Percentiles rank a stretch among this genome's conserved stretches.
phyloP scores from a whole-genome alignment of 202 grass and related monocot species.

The Zoysia matrella region DNA sequence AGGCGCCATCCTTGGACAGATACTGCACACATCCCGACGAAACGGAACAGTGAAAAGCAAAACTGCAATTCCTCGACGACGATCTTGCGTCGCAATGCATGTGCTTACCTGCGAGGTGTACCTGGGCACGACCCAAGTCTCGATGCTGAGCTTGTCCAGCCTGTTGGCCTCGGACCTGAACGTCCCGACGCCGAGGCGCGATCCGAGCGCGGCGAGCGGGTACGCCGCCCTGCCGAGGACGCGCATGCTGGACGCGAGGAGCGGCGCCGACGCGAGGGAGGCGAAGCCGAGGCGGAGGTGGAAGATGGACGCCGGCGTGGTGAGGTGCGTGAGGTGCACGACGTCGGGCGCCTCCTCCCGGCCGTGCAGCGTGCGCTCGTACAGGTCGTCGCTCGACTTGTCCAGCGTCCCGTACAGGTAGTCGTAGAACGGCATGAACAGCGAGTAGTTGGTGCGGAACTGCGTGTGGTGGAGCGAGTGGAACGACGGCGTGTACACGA shows the following conservation, averaged over 20 bases:
- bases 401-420: slow-evolving; percentile 75
- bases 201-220: slow-evolving; percentile 37
- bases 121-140: slow-evolving; percentile 78
- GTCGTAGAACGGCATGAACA: slow-evolving; percentile 89
- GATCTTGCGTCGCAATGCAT: no score
- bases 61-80: no score
- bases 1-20: slow-evolving; percentile 23
- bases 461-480: slow-evolving; percentile 84
- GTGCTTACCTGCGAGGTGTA: slow-evolving; percentile 58
- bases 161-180: slow-evolving; percentile 64
- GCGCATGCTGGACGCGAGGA: neutral
- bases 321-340: slow-evolving; percentile 89
- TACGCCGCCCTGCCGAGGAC: neutral
- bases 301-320: slow-evolving; percentile 56
- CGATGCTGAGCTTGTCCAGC: slow-evolving; percentile 46
- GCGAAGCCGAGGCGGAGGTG: slow-evolving; percentile 67
- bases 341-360: slow-evolving; percentile 51
- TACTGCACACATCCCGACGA: slow-evolving; percentile 48
- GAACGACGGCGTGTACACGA: slow-evolving; percentile 86
- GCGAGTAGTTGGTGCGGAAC: no score
- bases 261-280: slow-evolving; percentile 62
- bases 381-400: slow-evolving; percentile 71
- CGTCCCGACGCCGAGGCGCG: slow-evolving; percentile 15
- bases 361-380: slow-evolving; percentile 58
- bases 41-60: no score